A percentile compares a stretch with the other conserved stretches of the same genome.
Evolutionary conservation across 768 basidiomycete genomes (phyloP).

Genomic region (Pisolithus sp.): DNA sequence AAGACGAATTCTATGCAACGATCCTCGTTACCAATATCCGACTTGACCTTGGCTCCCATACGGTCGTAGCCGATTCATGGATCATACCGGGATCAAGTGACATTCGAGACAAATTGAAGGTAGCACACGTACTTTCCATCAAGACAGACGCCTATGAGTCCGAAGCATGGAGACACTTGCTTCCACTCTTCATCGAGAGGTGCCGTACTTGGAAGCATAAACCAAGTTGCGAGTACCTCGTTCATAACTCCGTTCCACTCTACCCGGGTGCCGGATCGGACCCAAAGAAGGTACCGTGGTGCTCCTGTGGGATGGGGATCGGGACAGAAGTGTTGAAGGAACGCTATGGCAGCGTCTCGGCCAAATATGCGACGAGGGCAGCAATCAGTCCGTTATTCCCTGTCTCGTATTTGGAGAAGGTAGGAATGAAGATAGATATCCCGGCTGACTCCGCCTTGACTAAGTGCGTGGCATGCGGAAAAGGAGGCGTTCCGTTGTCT

Average conservation of each 20-base stretch:
- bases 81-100: slow-evolving; percentile 32
- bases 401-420: slow-evolving; percentile 41
- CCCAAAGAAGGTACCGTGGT: slow-evolving; percentile 37
- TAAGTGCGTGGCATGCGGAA: slow-evolving; percentile 16
- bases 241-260: slow-evolving; percentile 28
- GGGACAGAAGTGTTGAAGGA: slow-evolving; percentile 33
- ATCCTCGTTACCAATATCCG: slow-evolving; percentile 43
- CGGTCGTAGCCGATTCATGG: slow-evolving; percentile 47
- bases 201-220: slow-evolving; percentile 44
- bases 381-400: slow-evolving; percentile 52
- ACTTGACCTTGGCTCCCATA: slow-evolving; percentile 43
- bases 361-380: slow-evolving; percentile 37
- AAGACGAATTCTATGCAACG: slow-evolving; percentile 26
- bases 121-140: slow-evolving; percentile 9
- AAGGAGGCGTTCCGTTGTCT: slow-evolving; percentile 19
- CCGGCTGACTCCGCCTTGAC: not conserved
- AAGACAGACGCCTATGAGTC: slow-evolving; percentile 7
- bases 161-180: slow-evolving; percentile 39
- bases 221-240: slow-evolving; percentile 37
- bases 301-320: slow-evolving; percentile 48
- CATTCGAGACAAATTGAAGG: slow-evolving; percentile 5
- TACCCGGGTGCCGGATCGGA: slow-evolving; percentile 18
- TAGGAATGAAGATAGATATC: slow-evolving; percentile 13
- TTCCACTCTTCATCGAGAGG: slow-evolving; percentile 43
- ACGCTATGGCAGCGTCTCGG: slow-evolving; percentile 35